A percentile compares a stretch with the other conserved stretches of the same genome.
phyloP scores from a whole-genome alignment of 352 stramenopile species.

The Phytophthora pseudosyringae region DNA sequence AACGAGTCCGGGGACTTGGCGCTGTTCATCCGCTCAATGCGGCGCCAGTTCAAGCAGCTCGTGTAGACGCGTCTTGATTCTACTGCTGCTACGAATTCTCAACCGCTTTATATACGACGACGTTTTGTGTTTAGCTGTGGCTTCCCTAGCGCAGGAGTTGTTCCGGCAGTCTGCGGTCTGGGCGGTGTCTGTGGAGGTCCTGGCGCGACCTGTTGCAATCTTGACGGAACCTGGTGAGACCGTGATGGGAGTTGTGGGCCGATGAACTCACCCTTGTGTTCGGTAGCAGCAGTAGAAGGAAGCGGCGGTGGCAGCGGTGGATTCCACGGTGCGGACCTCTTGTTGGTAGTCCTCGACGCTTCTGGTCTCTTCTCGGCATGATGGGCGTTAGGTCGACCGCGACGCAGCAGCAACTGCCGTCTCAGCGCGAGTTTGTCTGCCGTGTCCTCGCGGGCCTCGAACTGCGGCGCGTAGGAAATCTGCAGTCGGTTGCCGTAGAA shows the following conservation, averaged over 20 bases:
- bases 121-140: slow-evolving; percentile 39
- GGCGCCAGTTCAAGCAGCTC: slow-evolving; percentile 77
- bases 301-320: slow-evolving; percentile 17
- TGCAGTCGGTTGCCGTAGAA: slow-evolving; percentile 72
- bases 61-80: slow-evolving; percentile 32
- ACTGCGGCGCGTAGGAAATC: slow-evolving; percentile 68
- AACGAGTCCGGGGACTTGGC: slow-evolving; percentile 75
- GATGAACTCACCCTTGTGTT: slow-evolving; percentile 44
- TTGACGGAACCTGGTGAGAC: slow-evolving; percentile 28
- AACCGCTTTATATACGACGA: slow-evolving; percentile 49
- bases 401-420: slow-evolving; percentile 57
- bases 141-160: slow-evolving; percentile 3
- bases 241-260: slow-evolving; percentile 47
- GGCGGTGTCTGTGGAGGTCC: slow-evolving; percentile 4
- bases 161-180: slow-evolving; percentile 9
- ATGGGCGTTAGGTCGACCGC: slow-evolving; percentile 21
- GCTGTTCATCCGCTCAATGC: slow-evolving; percentile 81
- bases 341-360: slow-evolving; percentile 1
- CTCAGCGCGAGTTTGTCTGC: slow-evolving; percentile 62
- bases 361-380: neutral
- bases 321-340: slow-evolving; percentile 1
- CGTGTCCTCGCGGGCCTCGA: slow-evolving; percentile 69
- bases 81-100: slow-evolving; percentile 1
- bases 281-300: slow-evolving; percentile 5
- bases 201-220: neutral